Conservation (phyloP, 169 alveolate genomes). For the Plasmodium reichenowi region DNA sequence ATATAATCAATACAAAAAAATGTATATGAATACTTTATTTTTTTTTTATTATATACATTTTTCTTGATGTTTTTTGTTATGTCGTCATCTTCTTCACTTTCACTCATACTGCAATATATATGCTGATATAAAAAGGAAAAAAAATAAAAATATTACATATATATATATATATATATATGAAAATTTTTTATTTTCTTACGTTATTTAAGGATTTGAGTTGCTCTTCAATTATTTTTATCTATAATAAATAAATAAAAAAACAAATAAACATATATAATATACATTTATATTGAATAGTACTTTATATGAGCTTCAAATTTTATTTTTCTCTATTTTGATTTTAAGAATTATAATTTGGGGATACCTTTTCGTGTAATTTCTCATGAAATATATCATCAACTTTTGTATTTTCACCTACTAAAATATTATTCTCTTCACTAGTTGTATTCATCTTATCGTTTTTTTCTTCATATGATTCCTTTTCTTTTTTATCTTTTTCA, state of each 20-base stretch:
- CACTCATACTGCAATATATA: slow-evolving; percentile 35
- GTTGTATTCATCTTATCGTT: not conserved
- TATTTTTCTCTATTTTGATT: not conserved
- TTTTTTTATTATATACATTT: slow-evolving; percentile 3
- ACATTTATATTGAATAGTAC: not conserved
- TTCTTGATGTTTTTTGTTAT: not conserved
- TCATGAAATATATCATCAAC: slow-evolving; percentile 6
- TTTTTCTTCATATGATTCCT: not conserved
- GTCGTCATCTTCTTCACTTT: slow-evolving; percentile 4
- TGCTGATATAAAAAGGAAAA: slow-evolving; percentile 11
- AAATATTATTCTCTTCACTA: not conserved
- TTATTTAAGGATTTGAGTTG: slow-evolving; percentile 38
- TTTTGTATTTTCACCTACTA: slow-evolving; percentile 6
- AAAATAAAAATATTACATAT: not conserved
- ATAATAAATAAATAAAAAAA: slow-evolving; percentile 5
- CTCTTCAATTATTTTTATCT: slow-evolving; percentile 53
- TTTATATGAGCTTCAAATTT: not conserved
- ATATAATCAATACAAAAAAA: not conserved
- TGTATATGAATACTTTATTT: not conserved
- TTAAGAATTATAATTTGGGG: not conserved
- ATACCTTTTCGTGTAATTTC: slow-evolving; percentile 51
- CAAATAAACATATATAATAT: not conserved
- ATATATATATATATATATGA: not conserved
- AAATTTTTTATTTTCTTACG: slow-evolving; percentile 14
- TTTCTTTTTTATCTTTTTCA: slow-evolving; percentile 6